These are phyloP conservation scores for Erodium texanum DNA, from an alignment of 441 rosid species.

Conservation along the genomic window DNA sequence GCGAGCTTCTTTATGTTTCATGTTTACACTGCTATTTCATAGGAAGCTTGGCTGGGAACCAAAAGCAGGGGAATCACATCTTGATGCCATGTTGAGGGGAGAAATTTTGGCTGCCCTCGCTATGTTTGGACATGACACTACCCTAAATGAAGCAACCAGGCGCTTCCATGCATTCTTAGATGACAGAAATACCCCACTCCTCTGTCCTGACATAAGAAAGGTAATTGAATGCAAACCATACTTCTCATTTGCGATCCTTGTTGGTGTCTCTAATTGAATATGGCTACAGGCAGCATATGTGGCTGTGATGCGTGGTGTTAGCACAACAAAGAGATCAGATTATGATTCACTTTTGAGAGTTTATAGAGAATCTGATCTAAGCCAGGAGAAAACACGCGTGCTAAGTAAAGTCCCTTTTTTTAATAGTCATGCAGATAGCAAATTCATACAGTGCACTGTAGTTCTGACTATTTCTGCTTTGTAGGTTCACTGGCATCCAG, in stretches of 20 bases:
- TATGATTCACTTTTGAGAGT: slow-evolving; percentile 70
- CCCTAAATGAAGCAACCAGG: slow-evolving; percentile 54
- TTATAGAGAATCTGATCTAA: slow-evolving; percentile 81
- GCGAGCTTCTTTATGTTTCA: neutral
- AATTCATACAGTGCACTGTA: slow-evolving; percentile 8
- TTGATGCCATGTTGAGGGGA: slow-evolving; percentile 88
- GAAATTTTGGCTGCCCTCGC: slow-evolving; percentile 78
- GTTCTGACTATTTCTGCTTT: slow-evolving; percentile 11
- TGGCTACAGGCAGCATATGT: slow-evolving; percentile 73
- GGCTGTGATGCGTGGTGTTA: slow-evolving; percentile 76
- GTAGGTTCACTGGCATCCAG: slow-evolving; percentile 69
- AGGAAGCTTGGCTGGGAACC: slow-evolving; percentile 92
- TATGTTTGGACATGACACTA: slow-evolving; percentile 53
- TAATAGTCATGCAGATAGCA: neutral
- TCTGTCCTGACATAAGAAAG: slow-evolving; percentile 83
- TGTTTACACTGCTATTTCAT: slow-evolving; percentile 11
- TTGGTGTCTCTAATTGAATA: slow-evolving; percentile 11
- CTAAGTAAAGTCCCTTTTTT: slow-evolving; percentile 35
- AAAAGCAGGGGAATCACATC: slow-evolving; percentile 78
- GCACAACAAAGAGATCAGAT: slow-evolving; percentile 48
- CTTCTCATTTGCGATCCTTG: slow-evolving; percentile 4
- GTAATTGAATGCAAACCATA: slow-evolving; percentile 24
- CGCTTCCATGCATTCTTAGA: slow-evolving; percentile 67
- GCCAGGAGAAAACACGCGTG: slow-evolving; percentile 90
- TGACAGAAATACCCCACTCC: slow-evolving; percentile 71